A percentile compares a stretch with the other conserved stretches of the same genome.
phyloP scores from a whole-genome alignment of 352 stramenopile genomes.

The Pythium utonaiense region DNA sequence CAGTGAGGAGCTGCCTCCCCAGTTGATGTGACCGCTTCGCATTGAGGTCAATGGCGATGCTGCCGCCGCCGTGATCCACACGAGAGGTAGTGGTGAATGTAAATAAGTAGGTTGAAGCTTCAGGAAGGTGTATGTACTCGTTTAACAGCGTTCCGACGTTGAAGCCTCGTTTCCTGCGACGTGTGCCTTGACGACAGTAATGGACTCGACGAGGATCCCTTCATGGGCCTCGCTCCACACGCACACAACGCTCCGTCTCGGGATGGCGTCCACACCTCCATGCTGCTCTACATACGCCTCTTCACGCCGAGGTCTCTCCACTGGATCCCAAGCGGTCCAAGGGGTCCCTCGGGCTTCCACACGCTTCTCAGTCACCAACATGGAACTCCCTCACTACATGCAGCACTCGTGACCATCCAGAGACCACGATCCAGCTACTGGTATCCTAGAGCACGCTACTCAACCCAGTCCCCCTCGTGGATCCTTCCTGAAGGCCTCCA shows the following conservation, averaged over 20 bases:
- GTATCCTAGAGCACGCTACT: neutral
- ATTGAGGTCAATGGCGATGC: too few species aligned
- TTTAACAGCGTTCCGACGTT: conserved; percentile 5
- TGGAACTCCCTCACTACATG: neutral
- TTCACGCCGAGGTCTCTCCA: neutral
- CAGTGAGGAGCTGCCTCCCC: too few species aligned
- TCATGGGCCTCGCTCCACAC: too few species aligned
- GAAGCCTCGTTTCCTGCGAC: conserved; percentile 1
- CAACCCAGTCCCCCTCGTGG: neutral
- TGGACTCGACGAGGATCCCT: too few species aligned
- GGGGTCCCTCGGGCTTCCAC: neutral
- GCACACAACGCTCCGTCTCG: too few species aligned
- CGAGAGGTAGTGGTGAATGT: too few species aligned
- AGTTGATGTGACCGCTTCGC: too few species aligned
- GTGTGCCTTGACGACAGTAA: neutral
- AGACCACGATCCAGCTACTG: neutral
- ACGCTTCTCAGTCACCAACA: neutral
- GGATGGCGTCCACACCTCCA: neutral
- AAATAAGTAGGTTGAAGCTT: neutral
- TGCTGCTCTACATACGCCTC: neutral
- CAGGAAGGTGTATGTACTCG: neutral
- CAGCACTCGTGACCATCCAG: neutral
- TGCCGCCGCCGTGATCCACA: too few species aligned
- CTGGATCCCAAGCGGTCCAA: too few species aligned
- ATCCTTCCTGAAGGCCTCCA: neutral